Evolutionary conservation across 75 land plant genomes (phyloP).

Genomic region (Cryptomeria japonica): DNA sequence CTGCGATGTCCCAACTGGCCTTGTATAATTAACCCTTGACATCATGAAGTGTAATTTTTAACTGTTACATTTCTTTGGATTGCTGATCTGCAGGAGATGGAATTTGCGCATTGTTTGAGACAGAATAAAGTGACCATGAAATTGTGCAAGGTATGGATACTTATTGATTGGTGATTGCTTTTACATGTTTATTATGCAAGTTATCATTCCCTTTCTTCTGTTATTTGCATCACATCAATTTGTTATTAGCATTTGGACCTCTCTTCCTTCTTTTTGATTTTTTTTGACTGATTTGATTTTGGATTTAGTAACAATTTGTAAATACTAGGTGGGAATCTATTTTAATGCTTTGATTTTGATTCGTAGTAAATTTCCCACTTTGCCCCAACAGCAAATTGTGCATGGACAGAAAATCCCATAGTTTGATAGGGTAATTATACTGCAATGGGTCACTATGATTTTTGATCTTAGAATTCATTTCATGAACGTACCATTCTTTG

Average conservation of each 20-base stretch:
- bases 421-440: no score
- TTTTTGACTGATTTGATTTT: not conserved
- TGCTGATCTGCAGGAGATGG: slow-evolving; percentile 69
- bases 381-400: not conserved
- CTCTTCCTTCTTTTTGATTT: not conserved
- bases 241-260: not conserved
- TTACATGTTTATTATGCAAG: not conserved
- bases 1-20: not conserved
- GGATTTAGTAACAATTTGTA: not conserved
- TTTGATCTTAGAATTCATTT: not conserved
- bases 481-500: not conserved
- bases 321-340: not conserved
- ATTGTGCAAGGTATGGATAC: slow-evolving; percentile 71
- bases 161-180: not conserved
- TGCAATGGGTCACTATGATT: not conserved
- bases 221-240: not conserved
- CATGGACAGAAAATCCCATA: not conserved
- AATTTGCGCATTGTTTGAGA: slow-evolving; percentile 80
- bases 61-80: not conserved
- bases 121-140: slow-evolving; percentile 80
- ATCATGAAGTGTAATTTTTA: not conserved
- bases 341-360: not conserved
- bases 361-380: not conserved
- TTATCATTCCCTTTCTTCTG: slow-evolving; percentile 2
- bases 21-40: not conserved